These are phyloP conservation scores for Coelomomyces lativittatus DNA, from an alignment of 371 early-diverging fungal species.

Conservation along the genomic window DNA sequence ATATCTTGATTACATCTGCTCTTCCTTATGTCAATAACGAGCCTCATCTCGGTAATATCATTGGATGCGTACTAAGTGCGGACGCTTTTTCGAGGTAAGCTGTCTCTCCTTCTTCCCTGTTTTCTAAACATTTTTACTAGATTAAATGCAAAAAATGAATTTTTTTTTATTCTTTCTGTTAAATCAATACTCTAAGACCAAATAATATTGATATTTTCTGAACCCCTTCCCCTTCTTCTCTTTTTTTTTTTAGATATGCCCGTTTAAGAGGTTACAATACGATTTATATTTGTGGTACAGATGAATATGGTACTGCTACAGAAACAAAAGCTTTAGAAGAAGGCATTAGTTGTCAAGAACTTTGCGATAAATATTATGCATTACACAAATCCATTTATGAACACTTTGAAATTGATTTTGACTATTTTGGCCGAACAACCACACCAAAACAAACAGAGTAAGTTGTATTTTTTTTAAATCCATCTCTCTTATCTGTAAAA, in stretches of 20 bases:
- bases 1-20: constrained; percentile 92
- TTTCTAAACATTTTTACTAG: background rate
- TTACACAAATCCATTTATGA: constrained; percentile 82
- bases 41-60: constrained; percentile 98
- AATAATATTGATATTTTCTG: background rate
- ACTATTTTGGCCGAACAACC: constrained; percentile 93
- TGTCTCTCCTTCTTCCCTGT: no score
- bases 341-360: constrained; percentile 66
- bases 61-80: constrained; percentile 95
- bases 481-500: constrained; percentile 1
- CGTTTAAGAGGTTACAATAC: constrained; percentile 80
- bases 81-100: constrained; percentile 93
- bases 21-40: constrained; percentile 99
- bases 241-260: no score
- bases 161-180: background rate
- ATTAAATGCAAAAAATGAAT: background rate
- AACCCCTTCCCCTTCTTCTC: background rate
- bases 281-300: constrained; percentile 95
- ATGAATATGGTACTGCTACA: constrained; percentile 99
- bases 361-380: constrained; percentile 90
- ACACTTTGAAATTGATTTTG: constrained; percentile 92
- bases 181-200: no score
- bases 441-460: constrained; percentile 66
- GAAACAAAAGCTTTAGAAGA: constrained; percentile 97
- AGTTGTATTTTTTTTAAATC: background rate